phyloP scores from a whole-genome alignment of 805 yeast genomes.

The Metschnikowia kunwiensis region DNA sequence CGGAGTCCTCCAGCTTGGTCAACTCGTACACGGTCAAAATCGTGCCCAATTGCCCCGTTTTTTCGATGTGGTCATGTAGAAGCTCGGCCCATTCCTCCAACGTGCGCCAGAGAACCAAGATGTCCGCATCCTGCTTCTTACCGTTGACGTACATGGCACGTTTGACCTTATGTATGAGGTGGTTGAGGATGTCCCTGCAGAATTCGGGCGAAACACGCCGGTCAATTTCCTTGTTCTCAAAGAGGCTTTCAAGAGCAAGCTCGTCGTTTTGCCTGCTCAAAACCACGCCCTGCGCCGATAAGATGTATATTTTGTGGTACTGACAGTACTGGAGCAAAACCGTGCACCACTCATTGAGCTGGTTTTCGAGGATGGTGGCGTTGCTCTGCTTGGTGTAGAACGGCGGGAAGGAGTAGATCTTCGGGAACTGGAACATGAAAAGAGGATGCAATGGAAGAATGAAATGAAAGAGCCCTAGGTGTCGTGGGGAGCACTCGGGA shows the following conservation, averaged over 20 bases:
- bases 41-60: conserved; percentile 72
- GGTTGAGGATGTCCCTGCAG: conserved; percentile 51
- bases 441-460: no score
- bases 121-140: conserved; percentile 64
- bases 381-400: conserved; percentile 89
- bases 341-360: conserved; percentile 72
- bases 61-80: conserved; percentile 44
- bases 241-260: conserved; percentile 30
- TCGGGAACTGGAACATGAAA: conserved; percentile 36
- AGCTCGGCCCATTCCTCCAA: conserved; percentile 39
- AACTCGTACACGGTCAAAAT: conserved; percentile 83
- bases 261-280: conserved; percentile 25
- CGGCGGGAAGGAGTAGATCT: conserved; percentile 71
- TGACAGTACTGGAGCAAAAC: conserved; percentile 62
- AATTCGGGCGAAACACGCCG: conserved; percentile 55
- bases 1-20: conserved; percentile 51
- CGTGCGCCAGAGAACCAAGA: conserved; percentile 58
- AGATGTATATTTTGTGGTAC: conserved; percentile 39
- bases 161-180: conserved; percentile 50
- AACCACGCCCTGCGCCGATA: conserved; percentile 30
- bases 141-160: conserved; percentile 55
- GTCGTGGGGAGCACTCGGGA: background rate
- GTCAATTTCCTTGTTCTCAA: conserved; percentile 49
- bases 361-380: conserved; percentile 70
- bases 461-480: no score